Evolutionary conservation across 1,139 yeast genomes (phyloP).

Genomic region (Kodamaea arcana): DNA sequence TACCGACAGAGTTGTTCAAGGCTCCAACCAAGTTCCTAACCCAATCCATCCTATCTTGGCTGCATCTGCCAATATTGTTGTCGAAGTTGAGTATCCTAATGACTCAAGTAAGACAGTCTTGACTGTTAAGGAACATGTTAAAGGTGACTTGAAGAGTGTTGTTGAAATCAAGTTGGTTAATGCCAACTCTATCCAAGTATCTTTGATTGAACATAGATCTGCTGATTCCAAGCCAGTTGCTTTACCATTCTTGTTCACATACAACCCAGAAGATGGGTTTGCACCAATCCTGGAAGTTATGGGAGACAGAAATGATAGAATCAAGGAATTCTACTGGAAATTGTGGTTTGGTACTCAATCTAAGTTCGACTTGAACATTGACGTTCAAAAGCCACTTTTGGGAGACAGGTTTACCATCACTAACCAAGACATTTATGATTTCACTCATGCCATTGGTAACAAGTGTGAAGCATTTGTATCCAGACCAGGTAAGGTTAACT

Average conservation of each 20-base stretch:
- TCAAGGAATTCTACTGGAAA: conserved; percentile 95
- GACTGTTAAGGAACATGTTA: conserved; percentile 64
- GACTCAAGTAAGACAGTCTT: conserved; percentile 55
- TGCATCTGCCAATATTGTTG: conserved; percentile 64
- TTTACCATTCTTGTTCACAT: conserved; percentile 73
- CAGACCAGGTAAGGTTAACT: conserved; percentile 76
- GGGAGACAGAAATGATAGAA: conserved; percentile 87
- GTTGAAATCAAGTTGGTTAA: conserved; percentile 54
- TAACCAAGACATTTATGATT: conserved; percentile 78
- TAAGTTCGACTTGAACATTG: conserved; percentile 58
- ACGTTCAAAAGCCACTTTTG: conserved; percentile 63
- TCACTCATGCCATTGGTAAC: conserved; percentile 96
- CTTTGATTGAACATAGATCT: conserved; percentile 85
- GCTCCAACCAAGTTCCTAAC: conserved; percentile 70
- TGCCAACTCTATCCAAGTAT: conserved; percentile 55
- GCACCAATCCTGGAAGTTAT: conserved; percentile 91
- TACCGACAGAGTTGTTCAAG: conserved; percentile 80
- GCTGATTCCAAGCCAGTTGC: conserved; percentile 71
- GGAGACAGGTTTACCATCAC: conserved; percentile 72
- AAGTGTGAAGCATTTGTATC: conserved; percentile 93
- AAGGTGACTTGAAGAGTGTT: conserved; percentile 69
- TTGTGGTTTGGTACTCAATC: conserved; percentile 81
- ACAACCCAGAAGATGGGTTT: conserved; percentile 82
- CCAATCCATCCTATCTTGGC: conserved; percentile 76
- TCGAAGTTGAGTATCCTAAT: conserved; percentile 54